Evolutionary conservation across 495 filamentous ascomycete genomes (phyloP).

Genomic region (Amniculicola lignicola): DNA sequence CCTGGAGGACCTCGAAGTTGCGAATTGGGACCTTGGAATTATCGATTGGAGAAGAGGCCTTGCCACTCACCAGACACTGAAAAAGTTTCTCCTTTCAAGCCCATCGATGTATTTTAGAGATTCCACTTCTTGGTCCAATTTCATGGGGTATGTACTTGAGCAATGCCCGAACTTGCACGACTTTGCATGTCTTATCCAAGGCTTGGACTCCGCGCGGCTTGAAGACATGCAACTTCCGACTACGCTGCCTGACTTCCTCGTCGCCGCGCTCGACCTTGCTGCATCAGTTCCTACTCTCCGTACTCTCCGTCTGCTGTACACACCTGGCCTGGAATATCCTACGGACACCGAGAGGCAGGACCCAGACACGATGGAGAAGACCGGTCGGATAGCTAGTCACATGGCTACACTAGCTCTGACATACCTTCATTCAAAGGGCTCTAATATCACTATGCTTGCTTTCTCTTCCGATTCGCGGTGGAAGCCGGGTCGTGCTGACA

Average conservation of each 20-base stretch:
- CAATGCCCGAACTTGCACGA: background rate
- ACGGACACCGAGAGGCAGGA: background rate
- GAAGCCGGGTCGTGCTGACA: conserved; percentile 7
- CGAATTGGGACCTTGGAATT: background rate
- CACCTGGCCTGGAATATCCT: background rate
- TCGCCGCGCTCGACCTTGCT: conserved; percentile 1
- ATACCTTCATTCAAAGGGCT: conserved; percentile 8
- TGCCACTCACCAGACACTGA: conserved; percentile 9
- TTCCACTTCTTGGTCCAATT: background rate
- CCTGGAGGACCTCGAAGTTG: conserved; percentile 2
- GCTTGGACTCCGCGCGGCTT: background rate
- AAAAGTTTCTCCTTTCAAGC: conserved; percentile 6
- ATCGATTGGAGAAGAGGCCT: conserved; percentile 9
- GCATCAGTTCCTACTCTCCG: conserved; percentile 7
- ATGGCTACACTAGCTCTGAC: conserved; percentile 12
- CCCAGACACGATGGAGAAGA: background rate
- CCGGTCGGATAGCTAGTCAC: background rate
- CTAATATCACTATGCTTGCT: conserved; percentile 8
- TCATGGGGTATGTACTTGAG: background rate
- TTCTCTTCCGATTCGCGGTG: conserved; percentile 10
- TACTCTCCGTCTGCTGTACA: conserved; percentile 5
- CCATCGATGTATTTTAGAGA: too few relatives aligned
- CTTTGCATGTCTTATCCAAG: background rate
- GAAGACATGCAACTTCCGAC: background rate
- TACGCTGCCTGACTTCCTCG: background rate